Conservation (phyloP, 108 stramenopile species). For the Fragilariopsis cylindrus region DNA sequence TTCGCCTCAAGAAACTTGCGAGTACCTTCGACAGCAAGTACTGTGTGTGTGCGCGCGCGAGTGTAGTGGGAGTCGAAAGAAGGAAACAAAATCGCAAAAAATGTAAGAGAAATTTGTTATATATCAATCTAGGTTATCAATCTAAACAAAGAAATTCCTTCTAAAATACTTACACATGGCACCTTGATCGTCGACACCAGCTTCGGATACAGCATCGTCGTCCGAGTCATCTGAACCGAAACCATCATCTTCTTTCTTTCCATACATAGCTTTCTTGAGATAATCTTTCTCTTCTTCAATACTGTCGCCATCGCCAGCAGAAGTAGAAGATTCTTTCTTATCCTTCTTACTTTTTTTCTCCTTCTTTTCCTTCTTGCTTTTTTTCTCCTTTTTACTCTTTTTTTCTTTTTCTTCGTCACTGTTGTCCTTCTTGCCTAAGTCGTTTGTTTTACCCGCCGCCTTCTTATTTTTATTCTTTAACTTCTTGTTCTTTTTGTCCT, state of each 20-base stretch:
- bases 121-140: background rate
- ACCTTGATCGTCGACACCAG: constrained; percentile 76
- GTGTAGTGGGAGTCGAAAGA: background rate
- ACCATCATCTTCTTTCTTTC: constrained; percentile 55
- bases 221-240: constrained; percentile 58
- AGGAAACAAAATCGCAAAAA: background rate
- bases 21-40: constrained; percentile 78
- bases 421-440: constrained; percentile 48
- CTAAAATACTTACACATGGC: constrained; percentile 62
- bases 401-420: constrained; percentile 78
- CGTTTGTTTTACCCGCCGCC: constrained; percentile 54
- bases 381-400: constrained; percentile 73
- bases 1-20: constrained; percentile 73
- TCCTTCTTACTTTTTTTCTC: constrained; percentile 45
- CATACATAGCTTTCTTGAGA: constrained; percentile 61
- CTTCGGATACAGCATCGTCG: constrained; percentile 40
- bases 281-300: constrained; percentile 57
- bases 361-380: constrained; percentile 68
- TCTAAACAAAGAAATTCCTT: background rate
- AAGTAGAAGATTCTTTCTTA: background rate
- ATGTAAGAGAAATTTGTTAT: background rate
- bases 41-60: constrained; percentile 16
- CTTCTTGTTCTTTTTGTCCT: constrained; percentile 89
- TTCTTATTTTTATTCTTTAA: constrained; percentile 68
- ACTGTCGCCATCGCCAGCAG: constrained; percentile 18